phyloP scores from a whole-genome alignment of 257 asterid species.

The Capsicum baccatum region DNA sequence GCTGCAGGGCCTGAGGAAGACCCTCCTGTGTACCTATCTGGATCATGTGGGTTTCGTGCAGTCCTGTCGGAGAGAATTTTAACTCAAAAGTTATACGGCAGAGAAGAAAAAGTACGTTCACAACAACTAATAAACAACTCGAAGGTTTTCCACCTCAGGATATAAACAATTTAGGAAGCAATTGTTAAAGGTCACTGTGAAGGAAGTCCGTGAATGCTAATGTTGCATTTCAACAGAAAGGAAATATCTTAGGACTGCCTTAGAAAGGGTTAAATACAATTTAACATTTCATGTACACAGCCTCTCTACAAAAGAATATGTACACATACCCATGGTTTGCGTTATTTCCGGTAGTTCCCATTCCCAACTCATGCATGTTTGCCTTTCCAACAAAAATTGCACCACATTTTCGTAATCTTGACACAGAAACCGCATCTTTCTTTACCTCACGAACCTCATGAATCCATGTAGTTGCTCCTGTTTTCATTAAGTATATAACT shows the following conservation, averaged over 20 bases:
- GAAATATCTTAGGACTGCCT: slow-evolving; percentile 9
- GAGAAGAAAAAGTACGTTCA: background rate
- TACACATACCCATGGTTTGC: slow-evolving; percentile 82
- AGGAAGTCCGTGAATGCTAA: background rate
- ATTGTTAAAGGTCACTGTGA: background rate
- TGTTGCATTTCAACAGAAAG: background rate
- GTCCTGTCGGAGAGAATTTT: slow-evolving; percentile 57
- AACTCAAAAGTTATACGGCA: background rate
- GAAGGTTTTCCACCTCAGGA: background rate
- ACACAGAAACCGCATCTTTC: slow-evolving; percentile 75
- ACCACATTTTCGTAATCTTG: slow-evolving; percentile 85
- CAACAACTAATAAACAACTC: background rate
- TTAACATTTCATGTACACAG: background rate
- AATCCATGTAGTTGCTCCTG: slow-evolving; percentile 91
- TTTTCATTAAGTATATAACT: slow-evolving; percentile 37
- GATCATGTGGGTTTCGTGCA: slow-evolving; percentile 94
- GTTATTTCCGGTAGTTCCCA: slow-evolving; percentile 96
- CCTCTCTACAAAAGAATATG: background rate
- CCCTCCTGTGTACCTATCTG: slow-evolving; percentile 95
- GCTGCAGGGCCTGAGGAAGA: slow-evolving; percentile 99
- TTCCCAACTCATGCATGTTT: slow-evolving; percentile 97
- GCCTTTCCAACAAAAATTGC: slow-evolving; percentile 94
- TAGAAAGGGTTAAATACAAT: background rate
- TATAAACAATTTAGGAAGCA: background rate
- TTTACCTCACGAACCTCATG: slow-evolving; percentile 76